Base-by-base conservation (phyloP, 169 alveolate species). In the Cryptosporidium canis region DNA sequence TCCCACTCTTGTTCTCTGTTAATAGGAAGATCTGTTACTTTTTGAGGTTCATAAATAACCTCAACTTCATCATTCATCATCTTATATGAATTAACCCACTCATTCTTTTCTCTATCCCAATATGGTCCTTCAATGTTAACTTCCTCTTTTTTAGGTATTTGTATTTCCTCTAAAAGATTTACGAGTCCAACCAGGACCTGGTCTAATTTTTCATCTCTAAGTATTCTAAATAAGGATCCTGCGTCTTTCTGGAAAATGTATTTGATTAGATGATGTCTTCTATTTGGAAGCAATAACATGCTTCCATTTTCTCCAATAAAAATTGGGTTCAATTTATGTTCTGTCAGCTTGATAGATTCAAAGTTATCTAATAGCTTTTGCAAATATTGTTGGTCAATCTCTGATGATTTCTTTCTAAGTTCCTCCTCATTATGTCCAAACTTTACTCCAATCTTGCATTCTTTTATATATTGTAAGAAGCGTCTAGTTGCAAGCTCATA, bases 1-100 rank as follows among this genome's bases (percentile, higher is more conserved):
- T 70, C 84, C 84, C 84, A 70, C 53, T 70, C 84, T 11, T 70
- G 84, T 12, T 70, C 84, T 24, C 84, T 39, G 31, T 41, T 55
- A 3, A 70, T 51, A 21, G 84, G 84, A 11, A 70, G 53, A 35
- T 70, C 84, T 37, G 84, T 70, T 8, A 70, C 84, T 0, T 70
- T 70, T 31, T 48, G 66, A 70, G 84, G 84, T 51, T 70, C 84
- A 51, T 35, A 33, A 16, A 48, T 29, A 35, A 70, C 43, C 48
- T 48, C 67, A 70, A 70, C 84, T 12, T 70, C 84, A 51, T 48
- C 35, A 33, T 70, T 70, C 16, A 2, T 70, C 41, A 51, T 31
- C 35, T 70, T 70, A 31, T 70, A 47, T 7, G 67, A 53, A 70
- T 70, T 70, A 35, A 70, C 56, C 84, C 84, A 70, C 11, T 70